Conservation (phyloP, 106 monocot genomes). For the Vanilla planifolia region DNA sequence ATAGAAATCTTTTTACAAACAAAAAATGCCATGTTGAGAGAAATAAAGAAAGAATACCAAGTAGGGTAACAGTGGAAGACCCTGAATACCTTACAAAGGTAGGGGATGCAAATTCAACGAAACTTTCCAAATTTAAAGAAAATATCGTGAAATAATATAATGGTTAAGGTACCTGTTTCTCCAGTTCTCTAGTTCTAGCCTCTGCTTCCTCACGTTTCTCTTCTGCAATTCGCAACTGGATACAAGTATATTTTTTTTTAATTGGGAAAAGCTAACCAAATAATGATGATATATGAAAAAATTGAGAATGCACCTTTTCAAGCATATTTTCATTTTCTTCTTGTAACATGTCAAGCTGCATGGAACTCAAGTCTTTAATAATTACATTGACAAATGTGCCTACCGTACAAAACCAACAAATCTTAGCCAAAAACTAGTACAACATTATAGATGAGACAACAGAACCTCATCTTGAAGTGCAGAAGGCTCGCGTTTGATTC, state of each 20-base stretch:
- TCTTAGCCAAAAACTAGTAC: background rate
- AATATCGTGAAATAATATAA: no score
- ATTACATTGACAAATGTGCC: background rate
- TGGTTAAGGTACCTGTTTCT: slow-evolving; percentile 58
- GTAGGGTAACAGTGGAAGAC: no score
- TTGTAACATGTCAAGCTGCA: slow-evolving; percentile 97
- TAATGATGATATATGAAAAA: background rate
- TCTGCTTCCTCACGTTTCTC: slow-evolving; percentile 68
- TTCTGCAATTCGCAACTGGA: slow-evolving; percentile 65
- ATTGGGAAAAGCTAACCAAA: background rate
- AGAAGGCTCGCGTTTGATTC: slow-evolving; percentile 52
- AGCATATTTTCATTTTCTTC: slow-evolving; percentile 88
- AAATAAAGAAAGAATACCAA: no score
- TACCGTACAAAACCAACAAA: background rate
- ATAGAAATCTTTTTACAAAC: no score
- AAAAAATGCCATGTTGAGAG: no score
- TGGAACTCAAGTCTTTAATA: background rate
- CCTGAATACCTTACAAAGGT: no score
- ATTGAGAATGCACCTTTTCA: slow-evolving; percentile 53
- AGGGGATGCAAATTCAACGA: no score
- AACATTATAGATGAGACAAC: background rate
- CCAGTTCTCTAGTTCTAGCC: slow-evolving; percentile 77
- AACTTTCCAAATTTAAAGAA: no score
- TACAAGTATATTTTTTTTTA: slow-evolving; percentile 4
- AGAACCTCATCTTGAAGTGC: slow-evolving; percentile 87